Evolutionary conservation across 2,329 filamentous ascomycete genomes (phyloP).

Genomic region (Cryphonectria carpinicola): DNA sequence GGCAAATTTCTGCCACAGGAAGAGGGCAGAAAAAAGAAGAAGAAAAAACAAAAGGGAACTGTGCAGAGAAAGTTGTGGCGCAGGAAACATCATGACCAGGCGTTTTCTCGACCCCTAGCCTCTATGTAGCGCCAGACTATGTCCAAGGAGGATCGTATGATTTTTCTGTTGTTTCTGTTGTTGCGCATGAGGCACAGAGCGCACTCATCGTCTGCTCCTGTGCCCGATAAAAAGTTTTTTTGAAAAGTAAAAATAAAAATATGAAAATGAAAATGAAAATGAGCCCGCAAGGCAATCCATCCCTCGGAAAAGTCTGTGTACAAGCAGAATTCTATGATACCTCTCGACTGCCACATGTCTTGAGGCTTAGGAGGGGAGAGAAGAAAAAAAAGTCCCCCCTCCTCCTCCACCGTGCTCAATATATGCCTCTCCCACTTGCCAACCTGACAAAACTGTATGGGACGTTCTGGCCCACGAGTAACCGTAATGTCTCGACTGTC

Average conservation of each 20-base stretch:
- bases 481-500: conserved; percentile 77
- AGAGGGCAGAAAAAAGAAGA: background rate
- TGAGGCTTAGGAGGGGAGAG: no score
- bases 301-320: background rate
- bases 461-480: conserved; percentile 84
- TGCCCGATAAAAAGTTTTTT: background rate
- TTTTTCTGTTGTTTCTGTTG: background rate
- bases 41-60: background rate
- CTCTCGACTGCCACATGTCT: background rate
- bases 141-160: background rate
- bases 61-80: background rate
- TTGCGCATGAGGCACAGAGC: background rate
- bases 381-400: no score
- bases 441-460: conserved; percentile 85
- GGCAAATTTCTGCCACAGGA: background rate
- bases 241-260: no score
- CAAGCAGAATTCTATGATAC: background rate
- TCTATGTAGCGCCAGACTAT: background rate
- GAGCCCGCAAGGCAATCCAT: background rate
- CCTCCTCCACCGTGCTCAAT: conserved; percentile 38
- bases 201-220: background rate
- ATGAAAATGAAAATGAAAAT: background rate
- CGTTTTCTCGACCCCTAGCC: background rate
- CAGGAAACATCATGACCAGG: background rate
- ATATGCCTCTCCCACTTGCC: conserved; percentile 59